Conservation (phyloP, 495 filamentous ascomycete genomes). For the Trichoderma erinaceum region DNA sequence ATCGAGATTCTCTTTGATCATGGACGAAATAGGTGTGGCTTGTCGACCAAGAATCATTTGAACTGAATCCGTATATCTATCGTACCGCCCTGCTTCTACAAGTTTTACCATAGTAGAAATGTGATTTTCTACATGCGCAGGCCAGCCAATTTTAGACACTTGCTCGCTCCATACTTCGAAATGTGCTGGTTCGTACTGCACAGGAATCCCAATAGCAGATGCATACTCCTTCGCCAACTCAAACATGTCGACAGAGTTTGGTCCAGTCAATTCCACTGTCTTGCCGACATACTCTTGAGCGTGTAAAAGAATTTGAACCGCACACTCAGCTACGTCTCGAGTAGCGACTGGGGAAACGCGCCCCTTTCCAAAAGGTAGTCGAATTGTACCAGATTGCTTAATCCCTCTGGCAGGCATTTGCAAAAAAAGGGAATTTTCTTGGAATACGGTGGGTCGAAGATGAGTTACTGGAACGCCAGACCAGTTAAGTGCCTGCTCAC, state of each 20-base stretch:
- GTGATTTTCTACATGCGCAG: conserved; percentile 7
- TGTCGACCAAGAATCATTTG: conserved; percentile 12
- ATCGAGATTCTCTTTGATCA: background rate
- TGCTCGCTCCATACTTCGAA: background rate
- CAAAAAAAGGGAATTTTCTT: conserved; percentile 15
- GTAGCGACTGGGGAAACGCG: conserved; percentile 15
- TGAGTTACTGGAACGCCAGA: conserved; percentile 16
- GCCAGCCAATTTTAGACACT: background rate
- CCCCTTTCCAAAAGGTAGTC: conserved; percentile 9
- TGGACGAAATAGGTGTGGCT: background rate
- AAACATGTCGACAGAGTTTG: conserved; percentile 9
- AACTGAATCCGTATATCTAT: conserved; percentile 14
- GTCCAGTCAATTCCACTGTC: conserved; percentile 13
- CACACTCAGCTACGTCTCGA: conserved; percentile 12
- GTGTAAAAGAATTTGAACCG: conserved; percentile 8
- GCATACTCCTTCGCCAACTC: conserved; percentile 12
- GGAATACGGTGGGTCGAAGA: conserved; percentile 16
- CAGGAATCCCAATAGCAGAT: background rate
- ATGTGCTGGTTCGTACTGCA: background rate
- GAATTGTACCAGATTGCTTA: background rate
- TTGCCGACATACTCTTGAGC: background rate
- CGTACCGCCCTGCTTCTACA: conserved; percentile 4
- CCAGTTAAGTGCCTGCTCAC: conserved; percentile 17
- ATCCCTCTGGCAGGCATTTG: background rate
- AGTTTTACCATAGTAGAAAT: conserved; percentile 15